Base-by-base conservation (phyloP, 306 rosid genomes). In the Quercus dentata region DNA sequence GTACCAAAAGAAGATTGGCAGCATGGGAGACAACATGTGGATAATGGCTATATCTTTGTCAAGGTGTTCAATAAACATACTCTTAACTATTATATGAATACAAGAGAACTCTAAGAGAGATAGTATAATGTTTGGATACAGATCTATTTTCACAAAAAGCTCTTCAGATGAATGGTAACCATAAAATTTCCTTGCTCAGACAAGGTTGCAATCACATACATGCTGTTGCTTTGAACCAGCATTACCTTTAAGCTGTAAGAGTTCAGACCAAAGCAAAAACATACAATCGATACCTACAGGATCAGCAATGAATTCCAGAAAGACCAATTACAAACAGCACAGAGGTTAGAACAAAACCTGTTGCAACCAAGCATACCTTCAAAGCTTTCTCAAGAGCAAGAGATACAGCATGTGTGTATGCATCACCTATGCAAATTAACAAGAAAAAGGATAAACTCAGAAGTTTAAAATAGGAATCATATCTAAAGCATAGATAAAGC, bases 321-420 rank as follows among this genome's bases (percentile, higher is more conserved):
- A 65, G 55, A 83, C 21, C 56, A 44, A 49, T 38, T 56, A 20
- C 74, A 76, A 76, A 23, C 55, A 77, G 31, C 20, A 69, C 38
- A 74, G 77, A 5, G 15, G 41, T 35, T 20, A 74, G 74, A 65
- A 74, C 57, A 68, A 67, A 74, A 76, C 65, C 83, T 74, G 78
- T 51, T 69, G 56, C 41, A 44, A 71, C 52, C 77, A 80, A 76
- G 55, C 74, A 83, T 90, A 90, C 99, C 97, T 94, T 88, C 86
- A 94, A 85, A 55, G 97, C 95, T 83, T 87, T 92, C 92, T 94
- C 99, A 25, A 94, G 87, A 76, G 89, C 88, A 69, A 87, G 85
- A 83, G 97, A 82, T 18, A 91, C 74, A 68, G 64, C 81, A 78
- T 82, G 82, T 62, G 86, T 83, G 84, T 86, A 91, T 13, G 87